Conservation (phyloP, 352 stramenopile species). For the Globisporangium okanoganense region DNA sequence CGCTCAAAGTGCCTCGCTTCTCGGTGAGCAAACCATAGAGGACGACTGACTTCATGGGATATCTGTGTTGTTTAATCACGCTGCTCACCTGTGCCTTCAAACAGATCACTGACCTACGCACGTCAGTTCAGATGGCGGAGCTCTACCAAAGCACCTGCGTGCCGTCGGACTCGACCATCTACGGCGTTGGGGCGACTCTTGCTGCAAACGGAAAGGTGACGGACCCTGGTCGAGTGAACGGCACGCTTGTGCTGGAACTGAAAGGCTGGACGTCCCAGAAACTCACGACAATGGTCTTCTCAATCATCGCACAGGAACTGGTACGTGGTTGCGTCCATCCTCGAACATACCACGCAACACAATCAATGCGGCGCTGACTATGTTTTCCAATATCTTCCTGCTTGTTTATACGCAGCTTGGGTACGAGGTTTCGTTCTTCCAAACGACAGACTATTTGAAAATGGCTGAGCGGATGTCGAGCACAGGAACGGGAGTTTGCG, state of each 20-base stretch:
- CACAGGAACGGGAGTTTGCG: slow-evolving; percentile 17
- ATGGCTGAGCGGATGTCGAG: slow-evolving; percentile 40
- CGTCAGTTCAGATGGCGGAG: slow-evolving; percentile 13
- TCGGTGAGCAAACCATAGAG: slow-evolving; percentile 8
- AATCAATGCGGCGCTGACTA: background rate
- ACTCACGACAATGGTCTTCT: slow-evolving; percentile 33
- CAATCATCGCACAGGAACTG: slow-evolving; percentile 48
- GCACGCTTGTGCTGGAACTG: slow-evolving; percentile 43
- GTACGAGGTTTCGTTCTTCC: slow-evolving; percentile 38
- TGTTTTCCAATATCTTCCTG: background rate
- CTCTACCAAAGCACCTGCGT: slow-evolving; percentile 33
- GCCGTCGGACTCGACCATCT: slow-evolving; percentile 21
- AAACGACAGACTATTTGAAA: slow-evolving; percentile 8
- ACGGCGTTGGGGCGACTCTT: slow-evolving; percentile 30
- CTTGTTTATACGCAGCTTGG: slow-evolving; percentile 21
- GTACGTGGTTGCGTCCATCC: slow-evolving; percentile 13
- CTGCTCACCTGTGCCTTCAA: too few relatives aligned
- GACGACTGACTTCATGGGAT: too few relatives aligned
- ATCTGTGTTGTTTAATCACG: too few relatives aligned
- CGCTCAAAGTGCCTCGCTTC: slow-evolving; percentile 31
- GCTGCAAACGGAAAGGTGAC: slow-evolving; percentile 21
- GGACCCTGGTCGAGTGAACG: slow-evolving; percentile 28
- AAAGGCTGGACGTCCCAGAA: slow-evolving; percentile 33
- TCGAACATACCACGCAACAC: background rate
- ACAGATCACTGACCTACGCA: slow-evolving; percentile 25